Percentiles rank a stretch among this genome's conserved stretches.
Evolutionary conservation across 2,329 filamentous ascomycete species (phyloP).

Genomic region (Neofusicoccum umdonicola): DNA sequence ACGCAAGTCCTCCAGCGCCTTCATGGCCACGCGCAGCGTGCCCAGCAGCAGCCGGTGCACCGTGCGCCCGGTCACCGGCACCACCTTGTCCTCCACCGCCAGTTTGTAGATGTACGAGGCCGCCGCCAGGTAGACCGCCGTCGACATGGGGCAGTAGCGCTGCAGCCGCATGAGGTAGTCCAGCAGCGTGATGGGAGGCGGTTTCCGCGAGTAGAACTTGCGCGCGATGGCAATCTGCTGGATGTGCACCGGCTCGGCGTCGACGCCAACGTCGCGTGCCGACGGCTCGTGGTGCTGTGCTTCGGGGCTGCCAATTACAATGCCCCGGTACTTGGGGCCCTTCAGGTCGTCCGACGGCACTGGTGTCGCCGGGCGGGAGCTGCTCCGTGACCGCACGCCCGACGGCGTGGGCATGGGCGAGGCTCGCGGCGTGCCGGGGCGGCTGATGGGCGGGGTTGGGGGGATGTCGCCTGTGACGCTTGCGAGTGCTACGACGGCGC

Average conservation of each 20-base stretch:
- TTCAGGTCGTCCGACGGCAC: constrained; percentile 41
- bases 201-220: constrained; percentile 88
- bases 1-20: constrained; percentile 87
- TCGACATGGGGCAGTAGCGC: constrained; percentile 88
- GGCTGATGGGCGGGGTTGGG: constrained; percentile 69
- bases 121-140: constrained; percentile 87
- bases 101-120: constrained; percentile 84
- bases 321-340: constrained; percentile 32
- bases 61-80: constrained; percentile 79
- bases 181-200: constrained; percentile 77
- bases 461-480: constrained; percentile 74
- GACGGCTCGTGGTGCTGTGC: constrained; percentile 50
- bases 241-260: constrained; percentile 69
- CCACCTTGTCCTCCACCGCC: constrained; percentile 67
- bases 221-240: constrained; percentile 85
- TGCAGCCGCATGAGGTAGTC: constrained; percentile 87
- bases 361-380: constrained; percentile 39
- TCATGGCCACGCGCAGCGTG: constrained; percentile 83
- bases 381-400: constrained; percentile 22
- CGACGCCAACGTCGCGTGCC: constrained; percentile 52
- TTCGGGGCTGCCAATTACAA: constrained; percentile 50
- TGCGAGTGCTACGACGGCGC: constrained; percentile 59
- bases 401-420: background rate
- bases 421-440: constrained; percentile 55
- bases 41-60: constrained; percentile 84